These are phyloP conservation scores for Neolecta irregularis DNA, from an alignment of 1,139 yeast genomes.

Conservation along the genomic window DNA sequence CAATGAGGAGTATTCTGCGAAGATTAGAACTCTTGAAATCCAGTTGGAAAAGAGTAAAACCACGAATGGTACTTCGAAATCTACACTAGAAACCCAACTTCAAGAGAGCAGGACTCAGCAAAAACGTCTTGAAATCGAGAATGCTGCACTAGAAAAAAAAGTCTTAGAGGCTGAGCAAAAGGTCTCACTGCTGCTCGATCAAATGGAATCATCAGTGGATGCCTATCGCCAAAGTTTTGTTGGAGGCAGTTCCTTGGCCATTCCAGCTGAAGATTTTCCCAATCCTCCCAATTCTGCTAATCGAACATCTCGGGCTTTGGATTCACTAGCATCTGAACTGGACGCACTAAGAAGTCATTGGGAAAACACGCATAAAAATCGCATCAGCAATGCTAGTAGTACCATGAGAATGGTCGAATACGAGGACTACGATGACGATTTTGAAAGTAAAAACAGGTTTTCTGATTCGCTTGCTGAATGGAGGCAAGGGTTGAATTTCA, in stretches of 20 bases:
- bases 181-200: constrained; percentile 10
- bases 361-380: too few relatives aligned
- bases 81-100: constrained; percentile 7
- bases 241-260: too few relatives aligned
- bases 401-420: too few relatives aligned
- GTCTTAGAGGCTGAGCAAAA: constrained; percentile 11
- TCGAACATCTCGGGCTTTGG: constrained; percentile 7
- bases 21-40: constrained; percentile 2
- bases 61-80: background rate
- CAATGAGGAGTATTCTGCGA: constrained; percentile 1
- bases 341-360: constrained; percentile 13
- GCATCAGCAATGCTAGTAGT: too few relatives aligned
- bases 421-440: too few relatives aligned
- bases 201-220: constrained; percentile 10
- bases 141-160: constrained; percentile 8
- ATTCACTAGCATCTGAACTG: constrained; percentile 11
- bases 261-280: too few relatives aligned
- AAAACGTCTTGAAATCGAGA: constrained; percentile 10
- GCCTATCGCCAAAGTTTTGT: constrained; percentile 9
- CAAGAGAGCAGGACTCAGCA: constrained; percentile 7
- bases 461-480: too few relatives aligned
- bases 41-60: constrained; percentile 1
- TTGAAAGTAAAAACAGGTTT: too few relatives aligned
- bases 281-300: too few relatives aligned
- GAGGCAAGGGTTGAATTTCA: too few relatives aligned